Base-by-base conservation (phyloP, 176 grass and related monocot species). In the Zoysia pacifica region DNA sequence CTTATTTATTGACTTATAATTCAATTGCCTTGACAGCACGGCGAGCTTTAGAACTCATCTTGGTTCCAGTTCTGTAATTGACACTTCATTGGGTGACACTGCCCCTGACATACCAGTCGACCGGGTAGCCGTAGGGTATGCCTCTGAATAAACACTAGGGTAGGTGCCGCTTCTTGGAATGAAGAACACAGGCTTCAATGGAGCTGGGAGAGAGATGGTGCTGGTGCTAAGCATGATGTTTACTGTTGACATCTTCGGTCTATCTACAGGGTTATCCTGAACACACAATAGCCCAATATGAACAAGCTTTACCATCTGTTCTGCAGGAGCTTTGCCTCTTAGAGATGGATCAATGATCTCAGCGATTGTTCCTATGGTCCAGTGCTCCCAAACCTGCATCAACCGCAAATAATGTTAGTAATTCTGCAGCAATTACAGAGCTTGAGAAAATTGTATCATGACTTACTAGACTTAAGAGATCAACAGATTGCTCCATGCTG, bases 281-380 rank as follows among this genome's bases (percentile, higher is more conserved):
- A 91, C 84, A 11, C 94, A 97, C 9, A 91, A 65, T 52, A 97
- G 64, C 43, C 86, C 91, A 8, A 93, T 78, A 69, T 93, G 86
- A 61, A 93, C 9, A 36, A 41, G 65, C 61, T 72, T 77, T 14
- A 87, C 39, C n/a, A 90, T 70, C 70, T 87, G 80, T 38, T 81
- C 79, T 62, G 45, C 45, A 39, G 87, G 81, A 41, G 72, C 72
- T 50, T 75, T 70, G 2, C 48, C 70, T 60, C 52, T 35, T 2
- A 93, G 61, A 14, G 45, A 79, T 10, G 78, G 9, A 59, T 93
- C 91, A n/a, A 85, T 56, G 51, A 90, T 59, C 39, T 85, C 79
- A 3, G 45, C 3, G 50, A 85, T 51, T 81, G 87, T 79, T 46
- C 84, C 81, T 3, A 11, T 68, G 4, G 72, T 93, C 91, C 91